Percentiles rank a stretch among this genome's conserved stretches.
phyloP scores from a whole-genome alignment of 306 rosid genomes.

The barrel medic (Medicago truncatula) region MtrunA17r5.0-ANR NC_053048.1:42520001-42520500 shows the following conservation, averaged over 20 bases:
- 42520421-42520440: background rate
- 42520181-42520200: background rate
- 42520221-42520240: background rate
- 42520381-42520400: too few relatives aligned
- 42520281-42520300: background rate
- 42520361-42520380: too few relatives aligned
- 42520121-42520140: too few relatives aligned
- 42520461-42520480: background rate
- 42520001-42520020: background rate
- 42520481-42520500: too few relatives aligned
- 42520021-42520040: background rate
- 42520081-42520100: rapidly evolving
- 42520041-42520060: background rate
- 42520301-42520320: conserved; percentile 3
- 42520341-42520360: too few relatives aligned
- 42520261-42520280: background rate
- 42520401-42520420: too few relatives aligned
- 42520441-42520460: background rate
- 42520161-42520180: background rate
- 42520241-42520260: background rate
- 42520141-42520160: background rate
- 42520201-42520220: background rate
- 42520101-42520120: background rate
- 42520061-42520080: background rate
- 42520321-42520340: too few relatives aligned